These are phyloP conservation scores for Gymnopus androsaceus DNA, from an alignment of 1,284 basidiomycete genomes.

Conservation along the genomic window DNA sequence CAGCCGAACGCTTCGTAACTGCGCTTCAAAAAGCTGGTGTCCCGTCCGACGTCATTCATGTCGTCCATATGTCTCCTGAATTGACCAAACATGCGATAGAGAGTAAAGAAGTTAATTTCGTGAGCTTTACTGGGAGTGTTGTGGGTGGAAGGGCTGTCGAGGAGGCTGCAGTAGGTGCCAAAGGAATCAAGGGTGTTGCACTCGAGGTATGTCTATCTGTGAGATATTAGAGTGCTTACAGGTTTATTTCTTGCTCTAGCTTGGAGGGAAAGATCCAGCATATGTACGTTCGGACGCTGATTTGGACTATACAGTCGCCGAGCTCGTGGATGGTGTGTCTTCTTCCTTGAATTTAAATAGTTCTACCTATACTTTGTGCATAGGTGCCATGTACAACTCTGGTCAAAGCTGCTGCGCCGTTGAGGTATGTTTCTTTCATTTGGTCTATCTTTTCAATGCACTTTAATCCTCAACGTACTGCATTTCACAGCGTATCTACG, in stretches of 20 bases:
- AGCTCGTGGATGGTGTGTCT: constrained; percentile 82
- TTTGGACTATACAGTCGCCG: constrained; percentile 77
- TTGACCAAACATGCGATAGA: constrained; percentile 67
- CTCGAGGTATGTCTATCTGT: constrained; percentile 57
- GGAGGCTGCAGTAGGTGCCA: constrained; percentile 56
- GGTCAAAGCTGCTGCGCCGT: constrained; percentile 91
- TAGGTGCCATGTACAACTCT: constrained; percentile 92
- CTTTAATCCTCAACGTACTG: not conserved
- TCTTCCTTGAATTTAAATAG: not conserved
- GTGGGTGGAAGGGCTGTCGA: constrained; percentile 65
- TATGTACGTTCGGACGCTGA: constrained; percentile 90
- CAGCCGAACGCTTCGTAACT: constrained; percentile 77
- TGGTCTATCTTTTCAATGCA: too few relatives aligned
- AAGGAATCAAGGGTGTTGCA: constrained; percentile 79
- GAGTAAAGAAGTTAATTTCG: constrained; percentile 75
- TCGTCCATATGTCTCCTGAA: constrained; percentile 75
- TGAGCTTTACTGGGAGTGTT: constrained; percentile 91
- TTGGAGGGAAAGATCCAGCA: constrained; percentile 95
- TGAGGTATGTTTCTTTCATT: constrained; percentile 59
- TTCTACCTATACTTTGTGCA: not conserved
- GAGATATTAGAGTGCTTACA: not conserved
- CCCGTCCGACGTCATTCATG: constrained; percentile 75
- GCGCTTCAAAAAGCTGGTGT: constrained; percentile 77
- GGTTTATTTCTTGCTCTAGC: constrained; percentile 45
- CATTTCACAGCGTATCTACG: constrained; percentile 80